Percentiles rank a stretch among this genome's conserved stretches.
phyloP scores from a whole-genome alignment of 768 basidiomycete species.

The Lyophyllum shimeji region DNA sequence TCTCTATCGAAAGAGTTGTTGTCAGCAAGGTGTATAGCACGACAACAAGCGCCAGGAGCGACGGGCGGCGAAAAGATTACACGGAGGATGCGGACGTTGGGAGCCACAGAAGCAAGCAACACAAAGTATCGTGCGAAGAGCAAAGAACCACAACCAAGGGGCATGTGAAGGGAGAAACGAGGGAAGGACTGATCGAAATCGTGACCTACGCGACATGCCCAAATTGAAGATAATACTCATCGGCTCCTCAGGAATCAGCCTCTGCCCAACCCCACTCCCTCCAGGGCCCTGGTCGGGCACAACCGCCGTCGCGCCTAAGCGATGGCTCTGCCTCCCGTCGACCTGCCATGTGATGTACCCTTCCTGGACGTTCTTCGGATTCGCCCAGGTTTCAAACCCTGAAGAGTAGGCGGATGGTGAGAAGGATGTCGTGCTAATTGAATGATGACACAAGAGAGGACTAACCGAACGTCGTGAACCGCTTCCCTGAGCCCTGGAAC shows the following conservation, averaged over 20 bases:
- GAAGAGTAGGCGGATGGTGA: no score
- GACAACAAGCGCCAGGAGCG: background rate
- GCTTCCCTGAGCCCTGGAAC: constrained; percentile 13
- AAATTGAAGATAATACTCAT: constrained; percentile 62
- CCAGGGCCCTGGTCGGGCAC: constrained; percentile 33
- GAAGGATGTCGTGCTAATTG: no score
- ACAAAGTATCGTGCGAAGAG: no score
- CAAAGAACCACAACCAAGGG: no score
- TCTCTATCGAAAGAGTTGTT: constrained; percentile 30
- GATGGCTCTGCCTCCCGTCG: constrained; percentile 48
- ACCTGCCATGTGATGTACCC: constrained; percentile 80
- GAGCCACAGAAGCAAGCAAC: no score
- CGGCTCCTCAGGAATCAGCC: constrained; percentile 60
- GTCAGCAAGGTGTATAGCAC: no score
- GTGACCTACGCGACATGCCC: constrained; percentile 53
- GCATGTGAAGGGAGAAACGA: no score
- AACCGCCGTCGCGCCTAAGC: constrained; percentile 54
- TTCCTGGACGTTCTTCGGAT: constrained; percentile 49
- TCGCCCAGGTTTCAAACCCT: constrained; percentile 78
- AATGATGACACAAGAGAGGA: no score
- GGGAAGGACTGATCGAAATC: background rate
- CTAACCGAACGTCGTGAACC: constrained; percentile 9
- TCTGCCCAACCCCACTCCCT: constrained; percentile 54
- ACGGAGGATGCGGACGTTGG: constrained; percentile 54
- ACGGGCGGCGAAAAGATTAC: constrained; percentile 47